Conservation (phyloP, 2,329 filamentous ascomycete genomes). For the Clarireedia paspali region DNA sequence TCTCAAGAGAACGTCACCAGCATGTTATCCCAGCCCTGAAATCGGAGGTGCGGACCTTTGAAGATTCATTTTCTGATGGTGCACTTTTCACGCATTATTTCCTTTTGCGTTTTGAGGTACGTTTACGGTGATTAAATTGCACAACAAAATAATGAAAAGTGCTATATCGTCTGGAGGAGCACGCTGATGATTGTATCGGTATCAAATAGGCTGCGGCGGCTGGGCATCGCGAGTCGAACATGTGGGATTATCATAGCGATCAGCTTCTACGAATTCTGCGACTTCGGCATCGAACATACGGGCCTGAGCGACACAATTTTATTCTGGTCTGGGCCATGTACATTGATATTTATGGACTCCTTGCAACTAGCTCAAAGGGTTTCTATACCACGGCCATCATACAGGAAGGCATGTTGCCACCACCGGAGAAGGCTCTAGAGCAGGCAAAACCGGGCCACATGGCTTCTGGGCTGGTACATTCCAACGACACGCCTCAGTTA, state of each 20-base stretch:
- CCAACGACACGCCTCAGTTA: neutral
- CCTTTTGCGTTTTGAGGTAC: constrained; percentile 48
- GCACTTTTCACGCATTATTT: constrained; percentile 49
- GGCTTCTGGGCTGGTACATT: neutral
- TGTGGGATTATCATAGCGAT: constrained; percentile 47
- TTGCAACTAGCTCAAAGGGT: constrained; percentile 43
- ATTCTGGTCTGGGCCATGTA: constrained; percentile 46
- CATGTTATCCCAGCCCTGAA: constrained; percentile 42
- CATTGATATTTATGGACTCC: constrained; percentile 47
- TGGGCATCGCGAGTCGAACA: constrained; percentile 34
- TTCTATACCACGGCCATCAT: constrained; percentile 40
- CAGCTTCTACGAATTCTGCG: constrained; percentile 42
- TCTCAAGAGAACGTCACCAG: constrained; percentile 47
- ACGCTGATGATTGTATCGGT: constrained; percentile 18
- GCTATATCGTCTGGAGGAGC: constrained; percentile 4
- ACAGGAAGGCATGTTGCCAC: constrained; percentile 39
- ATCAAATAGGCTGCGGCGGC: constrained; percentile 36
- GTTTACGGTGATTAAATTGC: constrained; percentile 11
- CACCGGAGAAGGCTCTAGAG: constrained; percentile 17
- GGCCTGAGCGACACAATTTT: constrained; percentile 39
- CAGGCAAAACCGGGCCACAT: neutral
- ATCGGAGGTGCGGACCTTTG: constrained; percentile 34
- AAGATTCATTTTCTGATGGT: constrained; percentile 48
- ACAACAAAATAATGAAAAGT: neutral
- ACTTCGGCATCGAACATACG: constrained; percentile 38